These are phyloP conservation scores for Gaultheria prostrata DNA, from an alignment of 148 eudicot genomes.

Conservation along the genomic window DNA sequence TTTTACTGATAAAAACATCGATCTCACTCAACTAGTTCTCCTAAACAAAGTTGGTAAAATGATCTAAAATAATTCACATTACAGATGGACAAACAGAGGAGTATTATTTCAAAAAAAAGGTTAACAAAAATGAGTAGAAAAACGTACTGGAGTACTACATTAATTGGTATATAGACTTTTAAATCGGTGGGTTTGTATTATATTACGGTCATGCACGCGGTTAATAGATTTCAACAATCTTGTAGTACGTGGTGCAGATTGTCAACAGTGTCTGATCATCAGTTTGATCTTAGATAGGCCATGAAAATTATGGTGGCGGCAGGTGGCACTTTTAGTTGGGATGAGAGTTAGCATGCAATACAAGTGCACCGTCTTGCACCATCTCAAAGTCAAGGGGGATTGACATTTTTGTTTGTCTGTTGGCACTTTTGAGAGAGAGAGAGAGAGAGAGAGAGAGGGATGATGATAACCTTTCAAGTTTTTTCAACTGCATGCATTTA, in stretches of 20 bases:
- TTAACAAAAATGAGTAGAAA: no score
- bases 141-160: no score
- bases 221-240: neutral
- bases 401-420: neutral
- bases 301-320: neutral
- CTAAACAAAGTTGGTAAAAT: no score
- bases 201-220: neutral
- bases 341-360: constrained; percentile 3
- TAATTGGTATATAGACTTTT: no score
- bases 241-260: neutral
- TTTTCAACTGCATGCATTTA: constrained; percentile 11
- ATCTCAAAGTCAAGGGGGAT: neutral
- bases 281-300: neutral
- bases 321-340: neutral
- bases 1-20: no score
- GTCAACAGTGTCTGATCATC: neutral
- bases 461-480: neutral
- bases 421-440: neutral
- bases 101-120: no score
- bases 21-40: no score
- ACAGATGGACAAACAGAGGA: no score
- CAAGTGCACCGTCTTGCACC: neutral
- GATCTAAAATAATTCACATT: no score
- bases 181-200: neutral
- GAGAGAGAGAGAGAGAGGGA: neutral